Base-by-base conservation (phyloP, 140 eudicot genomes). In the Cichorium intybus region DNA sequence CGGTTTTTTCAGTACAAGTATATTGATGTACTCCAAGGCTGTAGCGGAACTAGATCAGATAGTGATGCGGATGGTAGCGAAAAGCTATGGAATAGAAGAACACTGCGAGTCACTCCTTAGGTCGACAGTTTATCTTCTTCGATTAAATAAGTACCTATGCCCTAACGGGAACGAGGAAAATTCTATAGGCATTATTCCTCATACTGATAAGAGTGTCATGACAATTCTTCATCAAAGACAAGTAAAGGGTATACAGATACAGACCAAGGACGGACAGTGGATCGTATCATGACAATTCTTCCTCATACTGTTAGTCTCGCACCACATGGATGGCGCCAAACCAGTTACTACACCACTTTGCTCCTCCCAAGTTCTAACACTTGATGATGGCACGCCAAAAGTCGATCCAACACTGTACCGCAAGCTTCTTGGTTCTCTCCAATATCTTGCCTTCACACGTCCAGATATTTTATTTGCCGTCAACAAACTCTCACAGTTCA, bases 151-250 rank as follows among this genome's bases (percentile, higher is more conserved):
- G 35, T 80, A 80, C 27, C 29, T 54, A 41, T 29, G 75, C 16
- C 85, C 79, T 59, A 48, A 57, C 18, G 58, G 43, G 14, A 24
- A 49, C 22, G 79, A 76, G 26, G 57, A 17, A 10, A 68, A 52
- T 39, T 2, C n/a, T n/a, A n/a, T 72, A 43, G 85, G 85, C 8
- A 62, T 80, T 12, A 52, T 80, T 18, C 85, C 85, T 39, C 85
- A 80, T 37, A 72, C 79, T 7, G 85, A 80, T 59, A 76, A 76
- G 52, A 76, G 70, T 58, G 71, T 80, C 35, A 80, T 63, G 82
- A n/a, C n/a, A n/a, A n/a, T n/a, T n/a, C n/a, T n/a, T n/a, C n/a
- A n/a, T n/a, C n/a, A n/a, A n/a, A n/a, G 76, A 82, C 22, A 66
- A 76, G 66, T 74, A 26, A 68, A 77, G 62, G 85, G 85, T 43